These are phyloP conservation scores for Fonsecaea nubica DNA, from an alignment of 2,329 filamentous ascomycete species.

Conservation along the genomic window DNA sequence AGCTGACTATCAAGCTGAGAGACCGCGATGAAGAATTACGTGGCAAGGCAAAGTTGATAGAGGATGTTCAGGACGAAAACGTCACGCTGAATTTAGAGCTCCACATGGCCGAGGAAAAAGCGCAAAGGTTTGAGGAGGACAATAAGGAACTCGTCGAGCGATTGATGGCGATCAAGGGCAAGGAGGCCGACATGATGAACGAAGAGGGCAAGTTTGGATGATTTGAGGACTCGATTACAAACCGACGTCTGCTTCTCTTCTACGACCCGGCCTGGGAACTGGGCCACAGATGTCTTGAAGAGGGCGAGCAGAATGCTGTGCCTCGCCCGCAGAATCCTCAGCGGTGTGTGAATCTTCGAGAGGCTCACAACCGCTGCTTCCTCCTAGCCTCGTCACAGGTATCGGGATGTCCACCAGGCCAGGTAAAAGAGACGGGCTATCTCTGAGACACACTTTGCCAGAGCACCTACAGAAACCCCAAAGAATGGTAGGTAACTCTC, in stretches of 20 bases:
- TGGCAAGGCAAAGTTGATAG: conserved; percentile 81
- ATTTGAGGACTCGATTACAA: conserved; percentile 1
- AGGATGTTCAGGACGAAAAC: conserved; percentile 92
- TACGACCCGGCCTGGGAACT: neutral
- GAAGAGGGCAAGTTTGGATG: conserved; percentile 51
- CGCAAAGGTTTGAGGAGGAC: conserved; percentile 75
- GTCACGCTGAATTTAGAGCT: conserved; percentile 85
- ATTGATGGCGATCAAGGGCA: conserved; percentile 87
- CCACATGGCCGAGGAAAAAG: conserved; percentile 80
- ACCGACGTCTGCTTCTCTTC: neutral
- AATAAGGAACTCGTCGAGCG: conserved; percentile 88
- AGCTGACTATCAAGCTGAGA: conserved; percentile 70
- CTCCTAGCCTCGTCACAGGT: neutral
- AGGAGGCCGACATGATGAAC: conserved; percentile 90
- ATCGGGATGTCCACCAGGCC: neutral
- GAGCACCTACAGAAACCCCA: neutral
- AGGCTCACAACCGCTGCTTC: neutral
- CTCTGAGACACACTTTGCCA: neutral
- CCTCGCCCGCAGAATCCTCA: neutral
- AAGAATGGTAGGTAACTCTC: neutral
- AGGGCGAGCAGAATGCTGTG: neutral
- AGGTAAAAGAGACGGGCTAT: neutral
- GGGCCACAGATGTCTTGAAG: neutral
- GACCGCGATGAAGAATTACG: conserved; percentile 86
- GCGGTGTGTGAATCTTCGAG: neutral